Base-by-base conservation (phyloP, 345 rosid genomes). In the Brassica carinata region DNA sequence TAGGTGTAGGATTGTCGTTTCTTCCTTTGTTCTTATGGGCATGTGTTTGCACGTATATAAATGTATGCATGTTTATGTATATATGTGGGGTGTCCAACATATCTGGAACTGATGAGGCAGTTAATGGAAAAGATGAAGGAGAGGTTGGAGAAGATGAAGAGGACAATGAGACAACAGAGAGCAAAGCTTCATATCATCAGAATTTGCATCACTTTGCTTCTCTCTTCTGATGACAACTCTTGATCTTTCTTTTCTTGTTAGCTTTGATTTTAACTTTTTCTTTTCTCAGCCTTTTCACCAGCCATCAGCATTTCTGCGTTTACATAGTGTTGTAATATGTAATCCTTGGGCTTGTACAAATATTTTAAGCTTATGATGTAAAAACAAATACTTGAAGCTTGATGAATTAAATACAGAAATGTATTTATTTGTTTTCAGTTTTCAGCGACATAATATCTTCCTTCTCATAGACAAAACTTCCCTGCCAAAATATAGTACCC, bases 171-270 rank as follows among this genome's bases (percentile, higher is more conserved):
- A 85, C 94, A 88, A 81, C 87, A 83, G 59, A 87, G 82, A 80
- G 93, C 89, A 55, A 93, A 87, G 87, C 79, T 87, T 18, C 88
- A 83, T 73, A 82, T 93, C 74, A 82, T 83, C 66, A 90, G 81
- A 82, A 83, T 90, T 53, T 93, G 93, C 83, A 83, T 89, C 80
- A 79, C 85, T 40, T 84, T 89, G 96, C 94, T 91, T 83, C 88
- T 93, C 31, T 84, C 91, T 78, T 88, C 90, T 83, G 82, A 88
- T 59, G 62, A 66, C 66, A 62, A 75, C 48, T 66, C 69, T 51
- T 51, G 57, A 30, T 68, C 63, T 67, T 3, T 11, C 48, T 59
- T 18, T 30, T 8, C 8, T 63, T 64, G 7, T 71, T 63, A 5
- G 15, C 15, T 18, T 15, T 48, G 5, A 48, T 74, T 63, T 53